Conservation (phyloP, 129 eudicot genomes). For the Arctium lappa region DNA sequence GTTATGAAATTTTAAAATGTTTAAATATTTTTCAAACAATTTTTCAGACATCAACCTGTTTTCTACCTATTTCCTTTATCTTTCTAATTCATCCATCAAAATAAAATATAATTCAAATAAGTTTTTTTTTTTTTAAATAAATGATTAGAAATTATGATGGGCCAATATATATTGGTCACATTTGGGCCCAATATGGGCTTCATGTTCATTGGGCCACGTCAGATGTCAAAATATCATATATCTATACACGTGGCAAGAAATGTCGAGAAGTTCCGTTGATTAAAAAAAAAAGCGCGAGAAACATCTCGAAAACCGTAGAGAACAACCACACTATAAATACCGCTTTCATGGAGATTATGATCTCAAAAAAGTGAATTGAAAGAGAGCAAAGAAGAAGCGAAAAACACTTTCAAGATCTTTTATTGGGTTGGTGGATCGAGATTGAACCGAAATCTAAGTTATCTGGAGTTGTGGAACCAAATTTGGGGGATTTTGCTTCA, state of each 20-base stretch:
- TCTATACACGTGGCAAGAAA: conserved; percentile 9
- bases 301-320: conserved; percentile 48
- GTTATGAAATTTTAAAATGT: too few species aligned
- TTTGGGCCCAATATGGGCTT: neutral
- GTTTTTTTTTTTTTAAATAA: too few species aligned
- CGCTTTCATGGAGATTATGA: neutral
- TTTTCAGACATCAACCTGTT: too few species aligned
- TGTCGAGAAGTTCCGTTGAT: conserved; percentile 29
- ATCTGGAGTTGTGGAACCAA: conserved; percentile 62
- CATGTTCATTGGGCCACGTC: neutral
- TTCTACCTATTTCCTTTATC: too few species aligned
- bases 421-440: conserved; percentile 57
- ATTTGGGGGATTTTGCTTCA: conserved; percentile 25
- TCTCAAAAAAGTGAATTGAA: neutral
- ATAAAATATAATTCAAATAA: too few species aligned
- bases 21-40: too few species aligned
- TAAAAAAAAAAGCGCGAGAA: conserved; percentile 36
- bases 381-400: conserved; percentile 5
- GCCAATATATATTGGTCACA: too few species aligned
- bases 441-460: conserved; percentile 38
- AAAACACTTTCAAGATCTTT: neutral
- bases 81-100: too few species aligned
- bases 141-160: neutral
- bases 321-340: neutral
- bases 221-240: neutral